phyloP scores from a whole-genome alignment of 345 rosid genomes.

The Lenwebbia sp. region DNA sequence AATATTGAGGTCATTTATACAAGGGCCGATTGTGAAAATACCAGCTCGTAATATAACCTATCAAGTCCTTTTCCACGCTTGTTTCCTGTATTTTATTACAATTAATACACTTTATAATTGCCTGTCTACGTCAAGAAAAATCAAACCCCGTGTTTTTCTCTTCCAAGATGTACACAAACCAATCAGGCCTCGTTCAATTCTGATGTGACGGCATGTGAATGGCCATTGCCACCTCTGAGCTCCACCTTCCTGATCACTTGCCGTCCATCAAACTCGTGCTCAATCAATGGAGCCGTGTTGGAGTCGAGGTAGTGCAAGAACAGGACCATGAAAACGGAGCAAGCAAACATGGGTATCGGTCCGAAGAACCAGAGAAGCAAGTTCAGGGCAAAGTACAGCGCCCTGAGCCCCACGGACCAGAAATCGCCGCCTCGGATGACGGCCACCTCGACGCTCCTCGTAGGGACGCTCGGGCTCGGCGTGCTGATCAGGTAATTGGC shows the following conservation, averaged over 20 bases:
- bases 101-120: background rate
- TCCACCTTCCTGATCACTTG: background rate
- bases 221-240: background rate
- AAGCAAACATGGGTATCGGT: conserved; percentile 68
- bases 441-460: conserved; percentile 23
- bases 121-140: background rate
- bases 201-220: background rate
- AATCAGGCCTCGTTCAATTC: background rate
- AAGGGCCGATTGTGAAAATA: too few species aligned
- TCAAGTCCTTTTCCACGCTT: background rate
- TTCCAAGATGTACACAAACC: background rate
- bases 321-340: conserved; percentile 35
- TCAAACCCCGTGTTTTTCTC: background rate
- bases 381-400: conserved; percentile 56
- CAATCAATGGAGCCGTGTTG: conserved; percentile 32
- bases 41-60: background rate
- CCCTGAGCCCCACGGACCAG: conserved; percentile 68
- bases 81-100: background rate
- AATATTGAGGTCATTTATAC: background rate
- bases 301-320: conserved; percentile 39
- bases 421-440: conserved; percentile 62
- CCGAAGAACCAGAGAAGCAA: conserved; percentile 78
- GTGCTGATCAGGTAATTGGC: conserved; percentile 62
- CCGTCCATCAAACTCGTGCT: background rate
- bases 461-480: conserved; percentile 29